Evolutionary conservation across 1,284 basidiomycete species (phyloP).

Genomic region (Exobasidium rhododendri): DNA sequence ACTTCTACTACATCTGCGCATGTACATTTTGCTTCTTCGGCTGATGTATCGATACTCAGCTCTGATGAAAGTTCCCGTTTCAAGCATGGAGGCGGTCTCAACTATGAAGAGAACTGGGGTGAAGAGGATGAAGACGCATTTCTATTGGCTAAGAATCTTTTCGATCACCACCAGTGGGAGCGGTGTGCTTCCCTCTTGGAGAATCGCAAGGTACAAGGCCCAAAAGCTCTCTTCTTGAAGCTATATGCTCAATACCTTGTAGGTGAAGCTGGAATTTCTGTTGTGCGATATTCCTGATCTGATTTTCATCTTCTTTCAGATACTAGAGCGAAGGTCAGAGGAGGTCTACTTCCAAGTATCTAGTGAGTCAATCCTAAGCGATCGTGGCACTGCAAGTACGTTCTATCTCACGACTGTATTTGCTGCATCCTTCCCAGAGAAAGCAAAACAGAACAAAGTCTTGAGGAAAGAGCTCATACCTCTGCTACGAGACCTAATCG

Average conservation of each 20-base stretch:
- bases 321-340: neutral
- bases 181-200: conserved; percentile 63
- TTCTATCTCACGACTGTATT: too few species aligned
- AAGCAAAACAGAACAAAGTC: conserved; percentile 27
- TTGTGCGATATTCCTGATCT: neutral
- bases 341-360: conserved; percentile 20
- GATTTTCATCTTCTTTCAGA: neutral
- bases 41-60: conserved; percentile 2
- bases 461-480: conserved; percentile 30
- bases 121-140: conserved; percentile 58
- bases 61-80: conserved; percentile 9
- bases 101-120: conserved; percentile 16
- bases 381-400: conserved; percentile 23
- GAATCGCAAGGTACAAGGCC: conserved; percentile 11
- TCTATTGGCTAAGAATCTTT: conserved; percentile 70
- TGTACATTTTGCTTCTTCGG: conserved; percentile 23
- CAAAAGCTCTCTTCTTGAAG: conserved; percentile 71
- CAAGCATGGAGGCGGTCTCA: neutral
- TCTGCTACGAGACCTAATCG: conserved; percentile 42
- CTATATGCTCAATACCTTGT: conserved; percentile 79
- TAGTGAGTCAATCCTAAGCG: conserved; percentile 26
- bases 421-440: too few species aligned
- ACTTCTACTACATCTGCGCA: conserved; percentile 27
- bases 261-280: neutral
- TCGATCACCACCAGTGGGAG: conserved; percentile 75